These are phyloP conservation scores for Chaetomium globosum DNA, from an alignment of 2,329 filamentous ascomycete species.

Conservation along the genomic window DNA sequence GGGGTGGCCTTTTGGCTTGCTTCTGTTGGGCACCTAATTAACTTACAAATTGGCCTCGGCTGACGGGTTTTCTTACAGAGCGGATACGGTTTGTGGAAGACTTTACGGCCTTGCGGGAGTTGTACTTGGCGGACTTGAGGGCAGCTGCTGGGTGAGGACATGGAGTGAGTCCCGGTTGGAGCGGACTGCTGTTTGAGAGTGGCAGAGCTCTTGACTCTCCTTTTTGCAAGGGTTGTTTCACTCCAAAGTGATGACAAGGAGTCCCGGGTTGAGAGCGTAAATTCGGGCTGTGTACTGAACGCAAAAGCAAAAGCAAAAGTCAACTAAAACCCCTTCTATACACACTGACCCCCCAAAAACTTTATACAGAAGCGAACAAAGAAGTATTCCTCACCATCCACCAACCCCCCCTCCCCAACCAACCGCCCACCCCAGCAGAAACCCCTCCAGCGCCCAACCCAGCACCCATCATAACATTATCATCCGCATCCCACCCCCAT, in stretches of 20 bases:
- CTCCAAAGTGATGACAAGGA: background rate
- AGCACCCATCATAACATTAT: background rate
- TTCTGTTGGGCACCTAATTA: no score
- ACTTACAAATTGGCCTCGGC: background rate
- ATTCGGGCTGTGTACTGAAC: background rate
- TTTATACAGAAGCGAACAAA: background rate
- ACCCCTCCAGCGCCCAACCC: background rate
- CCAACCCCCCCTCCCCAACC: background rate
- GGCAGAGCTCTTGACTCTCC: background rate
- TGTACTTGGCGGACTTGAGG: slow-evolving; percentile 3
- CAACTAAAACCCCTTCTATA: background rate
- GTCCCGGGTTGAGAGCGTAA: background rate
- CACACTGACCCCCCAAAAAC: background rate
- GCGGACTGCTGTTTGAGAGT: no score
- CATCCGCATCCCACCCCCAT: background rate
- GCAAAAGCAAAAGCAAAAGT: background rate
- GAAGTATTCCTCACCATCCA: background rate
- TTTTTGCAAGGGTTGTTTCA: background rate
- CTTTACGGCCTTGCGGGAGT: slow-evolving; percentile 6
- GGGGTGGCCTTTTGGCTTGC: background rate
- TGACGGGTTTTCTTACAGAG: background rate
- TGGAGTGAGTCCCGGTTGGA: no score
- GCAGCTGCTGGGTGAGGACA: background rate
- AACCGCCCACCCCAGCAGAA: background rate
- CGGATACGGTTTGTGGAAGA: slow-evolving; percentile 7